phyloP scores from a whole-genome alignment of 192 early-diverging fungal genomes.

The Kickxella alabastrina region DNA sequence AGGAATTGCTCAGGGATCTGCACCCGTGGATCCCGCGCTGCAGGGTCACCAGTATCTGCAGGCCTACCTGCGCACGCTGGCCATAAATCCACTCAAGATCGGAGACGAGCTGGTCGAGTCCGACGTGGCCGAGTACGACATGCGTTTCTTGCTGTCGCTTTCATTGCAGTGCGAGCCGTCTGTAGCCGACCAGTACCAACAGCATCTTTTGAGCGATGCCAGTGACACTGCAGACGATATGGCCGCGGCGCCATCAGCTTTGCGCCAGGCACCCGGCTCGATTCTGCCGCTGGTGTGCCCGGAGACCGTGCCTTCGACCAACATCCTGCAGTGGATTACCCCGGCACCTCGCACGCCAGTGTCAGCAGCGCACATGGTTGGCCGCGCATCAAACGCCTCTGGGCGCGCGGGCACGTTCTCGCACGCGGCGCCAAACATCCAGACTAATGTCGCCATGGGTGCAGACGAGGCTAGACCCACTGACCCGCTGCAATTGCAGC shows the following conservation, averaged over 20 bases:
- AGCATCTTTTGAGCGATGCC: slow-evolving; percentile 19
- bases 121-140: slow-evolving; percentile 44
- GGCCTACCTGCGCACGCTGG: slow-evolving; percentile 23
- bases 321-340: slow-evolving; percentile 51
- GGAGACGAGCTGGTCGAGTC: slow-evolving; percentile 47
- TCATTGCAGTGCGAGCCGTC: slow-evolving; percentile 51
- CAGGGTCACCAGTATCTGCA: slow-evolving; percentile 35
- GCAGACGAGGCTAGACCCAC: not conserved
- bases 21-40: slow-evolving; percentile 30
- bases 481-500: not conserved
- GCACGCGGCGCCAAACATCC: slow-evolving; percentile 10
- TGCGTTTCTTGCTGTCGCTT: slow-evolving; percentile 42
- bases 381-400: slow-evolving; percentile 12
- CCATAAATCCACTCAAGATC: slow-evolving; percentile 41
- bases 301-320: slow-evolving; percentile 49
- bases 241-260: slow-evolving; percentile 14
- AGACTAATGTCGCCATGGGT: not conserved
- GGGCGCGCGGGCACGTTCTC: slow-evolving; percentile 46
- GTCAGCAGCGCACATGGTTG: slow-evolving; percentile 9
- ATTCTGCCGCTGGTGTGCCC: slow-evolving; percentile 54
- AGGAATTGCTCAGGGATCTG: not conserved
- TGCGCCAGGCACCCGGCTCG: slow-evolving; percentile 46
- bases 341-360: slow-evolving; percentile 35
- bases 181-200: slow-evolving; percentile 43
- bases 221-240: slow-evolving; percentile 12